Conservation (phyloP, 2,329 filamentous ascomycete species). For the Penicillium aurantiogriseum region DNA sequence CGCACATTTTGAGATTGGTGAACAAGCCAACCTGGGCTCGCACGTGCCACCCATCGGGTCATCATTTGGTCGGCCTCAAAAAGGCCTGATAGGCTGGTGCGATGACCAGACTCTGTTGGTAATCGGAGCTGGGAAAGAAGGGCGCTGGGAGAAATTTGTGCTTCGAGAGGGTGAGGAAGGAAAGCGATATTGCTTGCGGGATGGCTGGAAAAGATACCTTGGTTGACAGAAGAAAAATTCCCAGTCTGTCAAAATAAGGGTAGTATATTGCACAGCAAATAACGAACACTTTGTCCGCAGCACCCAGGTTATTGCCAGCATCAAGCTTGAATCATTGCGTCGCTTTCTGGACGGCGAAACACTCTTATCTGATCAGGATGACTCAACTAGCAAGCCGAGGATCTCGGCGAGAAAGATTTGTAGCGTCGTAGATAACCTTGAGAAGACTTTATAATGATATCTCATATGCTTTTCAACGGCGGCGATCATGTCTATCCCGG, state of each 20-base stretch:
- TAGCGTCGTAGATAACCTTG: not conserved
- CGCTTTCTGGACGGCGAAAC: not conserved
- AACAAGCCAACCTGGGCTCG: slow-evolving; percentile 57
- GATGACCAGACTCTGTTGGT: slow-evolving; percentile 72
- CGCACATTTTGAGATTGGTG: slow-evolving; percentile 76
- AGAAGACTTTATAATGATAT: not conserved
- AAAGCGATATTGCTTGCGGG: slow-evolving; percentile 63
- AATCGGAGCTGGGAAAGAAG: slow-evolving; percentile 74
- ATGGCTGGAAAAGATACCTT: slow-evolving; percentile 81
- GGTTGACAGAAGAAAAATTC: slow-evolving; percentile 22
- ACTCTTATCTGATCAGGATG: not conserved
- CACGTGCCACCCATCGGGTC: slow-evolving; percentile 53
- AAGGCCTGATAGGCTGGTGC: slow-evolving; percentile 83
- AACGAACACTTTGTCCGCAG: not conserved
- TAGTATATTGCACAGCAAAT: not conserved
- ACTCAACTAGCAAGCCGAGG: not conserved
- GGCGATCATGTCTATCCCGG: slow-evolving; percentile 34
- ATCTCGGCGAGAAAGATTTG: not conserved
- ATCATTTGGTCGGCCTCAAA: slow-evolving; percentile 62
- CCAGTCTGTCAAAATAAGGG: not conserved
- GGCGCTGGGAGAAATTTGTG: slow-evolving; percentile 83
- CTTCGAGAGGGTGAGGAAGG: slow-evolving; percentile 68
- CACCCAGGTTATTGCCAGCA: not conserved
- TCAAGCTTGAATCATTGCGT: not conserved
- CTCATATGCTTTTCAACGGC: slow-evolving; percentile 21